Conservation (phyloP, 768 basidiomycete species). For the Agrocybe pediades region DNA sequence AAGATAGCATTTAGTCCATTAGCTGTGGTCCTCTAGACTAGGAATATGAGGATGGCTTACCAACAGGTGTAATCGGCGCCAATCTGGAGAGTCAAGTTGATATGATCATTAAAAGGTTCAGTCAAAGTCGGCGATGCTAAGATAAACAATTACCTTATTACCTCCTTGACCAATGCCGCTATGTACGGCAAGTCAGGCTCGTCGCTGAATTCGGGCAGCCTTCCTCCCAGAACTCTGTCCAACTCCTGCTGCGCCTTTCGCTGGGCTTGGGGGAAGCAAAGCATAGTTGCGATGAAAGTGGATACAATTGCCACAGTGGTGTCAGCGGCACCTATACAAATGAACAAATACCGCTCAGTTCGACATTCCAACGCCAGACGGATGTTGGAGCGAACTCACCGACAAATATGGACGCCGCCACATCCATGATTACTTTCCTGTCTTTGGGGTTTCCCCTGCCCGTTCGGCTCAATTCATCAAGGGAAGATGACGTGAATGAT, state of each 20-base stretch:
- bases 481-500: too few relatives aligned
- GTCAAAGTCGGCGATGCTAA: too few relatives aligned
- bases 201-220: slow-evolving; percentile 41
- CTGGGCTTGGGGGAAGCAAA: slow-evolving; percentile 38
- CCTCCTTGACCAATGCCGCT: slow-evolving; percentile 35
- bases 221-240: slow-evolving; percentile 34
- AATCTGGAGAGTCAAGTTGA: too few relatives aligned
- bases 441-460: too few relatives aligned
- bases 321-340: slow-evolving; percentile 26
- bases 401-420: too few relatives aligned
- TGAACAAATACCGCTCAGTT: slow-evolving; percentile 5
- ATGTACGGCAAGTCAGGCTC: slow-evolving; percentile 38
- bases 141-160: slow-evolving; percentile 20
- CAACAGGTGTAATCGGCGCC: slow-evolving; percentile 31
- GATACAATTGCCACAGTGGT: slow-evolving; percentile 27
- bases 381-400: too few relatives aligned
- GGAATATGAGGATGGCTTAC: too few relatives aligned
- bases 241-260: slow-evolving; percentile 38
- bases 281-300: slow-evolving; percentile 40
- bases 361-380: too few relatives aligned
- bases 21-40: not conserved
- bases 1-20: not conserved
- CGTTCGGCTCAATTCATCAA: too few relatives aligned
- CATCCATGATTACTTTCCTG: too few relatives aligned
- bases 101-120: too few relatives aligned